phyloP scores from a whole-genome alignment of 2,329 filamentous ascomycete species.

The Fusarium subglutinans region DNA sequence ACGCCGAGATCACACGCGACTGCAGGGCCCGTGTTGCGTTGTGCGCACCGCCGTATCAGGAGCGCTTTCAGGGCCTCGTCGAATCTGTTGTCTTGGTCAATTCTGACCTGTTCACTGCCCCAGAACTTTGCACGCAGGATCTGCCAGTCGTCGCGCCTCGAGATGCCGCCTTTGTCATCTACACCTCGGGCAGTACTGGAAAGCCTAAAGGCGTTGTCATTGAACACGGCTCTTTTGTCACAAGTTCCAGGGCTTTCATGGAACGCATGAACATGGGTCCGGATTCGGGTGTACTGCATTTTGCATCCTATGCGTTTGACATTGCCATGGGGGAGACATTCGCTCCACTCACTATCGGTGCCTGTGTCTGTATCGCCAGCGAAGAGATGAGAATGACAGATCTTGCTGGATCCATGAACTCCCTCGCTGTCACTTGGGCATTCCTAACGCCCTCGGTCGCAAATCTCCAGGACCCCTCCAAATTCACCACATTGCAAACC shows the following conservation, averaged over 20 bases:
- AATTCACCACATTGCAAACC: conserved; percentile 18
- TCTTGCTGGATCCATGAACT: conserved; percentile 25
- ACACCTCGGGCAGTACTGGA: conserved; percentile 40
- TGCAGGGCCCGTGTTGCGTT: conserved; percentile 11
- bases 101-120: background rate
- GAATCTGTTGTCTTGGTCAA: background rate
- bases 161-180: conserved; percentile 30
- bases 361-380: conserved; percentile 37
- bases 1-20: conserved; percentile 8
- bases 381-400: conserved; percentile 34
- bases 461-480: conserved; percentile 31
- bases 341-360: conserved; percentile 13
- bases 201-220: conserved; percentile 39
- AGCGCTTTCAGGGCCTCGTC: background rate
- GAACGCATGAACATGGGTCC: conserved; percentile 9
- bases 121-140: background rate
- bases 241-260: conserved; percentile 16
- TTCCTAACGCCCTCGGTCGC: conserved; percentile 41
- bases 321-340: conserved; percentile 35
- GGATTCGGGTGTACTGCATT: conserved; percentile 30
- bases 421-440: conserved; percentile 25
- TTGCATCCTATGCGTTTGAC: conserved; percentile 40
- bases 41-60: conserved; percentile 10
- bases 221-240: conserved; percentile 25
- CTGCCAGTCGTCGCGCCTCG: background rate